Evolutionary conservation across 202 grass and related monocot genomes (phyloP), one percentile per base, ranked within the genome.

Genomic region (Zizania palustris): DNA sequence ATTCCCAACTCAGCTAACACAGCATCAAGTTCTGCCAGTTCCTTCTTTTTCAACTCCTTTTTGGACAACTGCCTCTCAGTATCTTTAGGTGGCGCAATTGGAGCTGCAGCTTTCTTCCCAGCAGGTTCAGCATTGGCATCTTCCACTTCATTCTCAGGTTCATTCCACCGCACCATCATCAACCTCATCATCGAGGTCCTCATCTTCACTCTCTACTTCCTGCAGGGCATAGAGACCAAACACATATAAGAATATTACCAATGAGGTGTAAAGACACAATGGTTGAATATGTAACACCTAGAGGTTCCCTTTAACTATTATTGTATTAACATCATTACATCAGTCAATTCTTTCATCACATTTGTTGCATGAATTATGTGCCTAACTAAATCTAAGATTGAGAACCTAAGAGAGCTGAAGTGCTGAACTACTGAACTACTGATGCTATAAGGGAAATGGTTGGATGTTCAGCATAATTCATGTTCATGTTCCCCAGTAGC

Each of bases 21-120:
- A 16, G 94, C 91, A 84, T 97, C 89, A 59, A 97, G 86, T 83
- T 97, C 94, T 35, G 88, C 94, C 11, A 97, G 50, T 79, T 92
- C 94, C 68, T 97, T 97, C 80, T 93, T 97, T 81, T 97, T 97
- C 80, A 97, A 86, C 76, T 97, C 94, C 77, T 97, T 97, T 49
- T 97, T 97, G 64, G 94, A 97, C 4, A 97, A 72, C 43, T 97
- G 94, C 59, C 91, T 89, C 77, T 97, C 94, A 9, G 88, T 84
- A 72, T 97, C 94, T 87, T 93, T 97, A 41, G 94, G 75, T 2
- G 73, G 81, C 5, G 63, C 84, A 44, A 75, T 4, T 63, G 81
- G 73, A 60, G 82, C 67, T 41, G 65, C 22, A 72, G 46, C 74
- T 60, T 76, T 80, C 86, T 73, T 90, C 5, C 83, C 5, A 43